These are phyloP conservation scores for Isabelozyma pseudorhagii DNA, from an alignment of 805 yeast genomes.

Conservation along the genomic window DNA sequence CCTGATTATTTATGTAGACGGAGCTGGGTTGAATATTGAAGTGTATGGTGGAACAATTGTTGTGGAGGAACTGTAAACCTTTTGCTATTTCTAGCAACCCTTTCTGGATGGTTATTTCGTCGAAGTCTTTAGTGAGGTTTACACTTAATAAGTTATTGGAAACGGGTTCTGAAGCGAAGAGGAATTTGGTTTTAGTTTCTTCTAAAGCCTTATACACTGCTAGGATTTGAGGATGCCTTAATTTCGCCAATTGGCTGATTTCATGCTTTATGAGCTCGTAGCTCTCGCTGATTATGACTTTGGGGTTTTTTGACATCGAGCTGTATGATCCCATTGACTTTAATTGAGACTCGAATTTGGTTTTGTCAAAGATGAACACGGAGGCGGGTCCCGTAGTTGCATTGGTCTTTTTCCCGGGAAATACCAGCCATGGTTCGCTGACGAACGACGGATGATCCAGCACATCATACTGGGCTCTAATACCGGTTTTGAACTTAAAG, in stretches of 20 bases:
- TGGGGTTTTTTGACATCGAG: conserved; percentile 40
- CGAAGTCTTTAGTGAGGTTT: conserved; percentile 37
- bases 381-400: conserved; percentile 59
- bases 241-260: conserved; percentile 67
- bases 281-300: conserved; percentile 55
- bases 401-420: conserved; percentile 73
- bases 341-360: conserved; percentile 60
- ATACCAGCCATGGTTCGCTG: conserved; percentile 80
- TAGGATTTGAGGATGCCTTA: conserved; percentile 86
- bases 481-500: conserved; percentile 55
- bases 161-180: conserved; percentile 85
- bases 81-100: conserved; percentile 78
- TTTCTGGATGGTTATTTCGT: conserved; percentile 71
- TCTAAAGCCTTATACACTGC: conserved; percentile 87
- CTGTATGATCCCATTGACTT: conserved; percentile 28
- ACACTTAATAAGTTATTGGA: conserved; percentile 48
- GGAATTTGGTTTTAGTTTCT: conserved; percentile 71
- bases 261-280: conserved; percentile 65
- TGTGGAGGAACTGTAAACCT: conserved; percentile 81
- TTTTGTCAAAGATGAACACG: conserved; percentile 84
- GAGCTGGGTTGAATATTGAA: conserved; percentile 76
- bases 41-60: conserved; percentile 71
- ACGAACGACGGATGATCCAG: conserved; percentile 69
- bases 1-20: conserved; percentile 71
- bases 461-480: conserved; percentile 63